Conservation (phyloP, 1,284 basidiomycete genomes). For the Melampsora americana region DNA sequence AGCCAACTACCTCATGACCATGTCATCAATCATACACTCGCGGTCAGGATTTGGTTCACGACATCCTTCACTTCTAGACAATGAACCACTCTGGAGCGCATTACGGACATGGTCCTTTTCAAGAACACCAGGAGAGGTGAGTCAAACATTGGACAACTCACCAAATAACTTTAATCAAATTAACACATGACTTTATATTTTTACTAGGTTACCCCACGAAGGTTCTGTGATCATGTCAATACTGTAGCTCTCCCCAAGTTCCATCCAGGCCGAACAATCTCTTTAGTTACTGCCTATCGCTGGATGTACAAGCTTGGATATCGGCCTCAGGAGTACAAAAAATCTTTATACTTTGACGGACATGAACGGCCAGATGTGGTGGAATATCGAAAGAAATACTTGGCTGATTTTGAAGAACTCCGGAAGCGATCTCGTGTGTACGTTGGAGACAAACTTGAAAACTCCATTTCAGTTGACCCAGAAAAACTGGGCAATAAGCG, state of each 20-base stretch:
- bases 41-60: not conserved
- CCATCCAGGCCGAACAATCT: not conserved
- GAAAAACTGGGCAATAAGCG: not conserved
- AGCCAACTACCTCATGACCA: conserved; percentile 2
- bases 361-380: conserved; percentile 13
- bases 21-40: not conserved
- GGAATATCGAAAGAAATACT: not conserved
- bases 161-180: not conserved
- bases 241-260: conserved; percentile 1
- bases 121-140: conserved; percentile 4
- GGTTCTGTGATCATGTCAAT: conserved; percentile 4
- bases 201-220: conserved; percentile 5
- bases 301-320: conserved; percentile 21
- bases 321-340: conserved; percentile 10
- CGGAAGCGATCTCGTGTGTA: conserved; percentile 2
- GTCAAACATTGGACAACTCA: not conserved
- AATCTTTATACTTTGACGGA: conserved; percentile 10
- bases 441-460: not conserved
- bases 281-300: not conserved
- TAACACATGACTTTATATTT: not conserved
- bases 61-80: not conserved
- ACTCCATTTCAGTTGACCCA: not conserved
- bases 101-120: conserved; percentile 15
- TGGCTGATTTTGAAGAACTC: not conserved
- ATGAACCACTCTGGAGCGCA: not conserved